Percentiles rank a stretch among this genome's conserved stretches.
Conservation (phyloP, 306 rosid species). For the Castanopsis chinensis region DNA sequence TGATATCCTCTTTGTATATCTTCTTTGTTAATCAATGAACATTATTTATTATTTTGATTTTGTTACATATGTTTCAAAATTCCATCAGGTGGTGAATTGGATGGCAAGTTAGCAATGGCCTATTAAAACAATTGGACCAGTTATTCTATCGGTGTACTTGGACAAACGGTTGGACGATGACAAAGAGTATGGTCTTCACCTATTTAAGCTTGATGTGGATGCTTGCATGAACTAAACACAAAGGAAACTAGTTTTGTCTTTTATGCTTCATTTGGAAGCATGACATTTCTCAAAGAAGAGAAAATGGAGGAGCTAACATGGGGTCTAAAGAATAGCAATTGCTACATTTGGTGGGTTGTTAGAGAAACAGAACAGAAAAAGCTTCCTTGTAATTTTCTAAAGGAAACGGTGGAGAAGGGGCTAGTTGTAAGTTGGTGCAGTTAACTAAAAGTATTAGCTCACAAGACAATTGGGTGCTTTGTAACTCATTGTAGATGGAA, state of each 20-base stretch:
- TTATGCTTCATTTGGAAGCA: neutral
- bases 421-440: conserved; percentile 7
- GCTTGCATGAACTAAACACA: neutral
- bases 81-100: conserved; percentile 3
- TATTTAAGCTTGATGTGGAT: conserved; percentile 2
- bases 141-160: conserved; percentile 6
- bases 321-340: neutral
- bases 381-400: conserved; percentile 8
- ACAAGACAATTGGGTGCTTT: neutral
- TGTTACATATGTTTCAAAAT: neutral
- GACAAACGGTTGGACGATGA: conserved; percentile 6
- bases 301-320: neutral
- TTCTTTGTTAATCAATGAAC: no score
- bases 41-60: no score
- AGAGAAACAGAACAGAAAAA: neutral
- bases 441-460: conserved; percentile 7
- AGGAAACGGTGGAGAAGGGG: neutral
- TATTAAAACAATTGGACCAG: conserved; percentile 9
- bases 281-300: neutral
- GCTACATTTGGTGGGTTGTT: conserved; percentile 3
- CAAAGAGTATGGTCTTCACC: conserved; percentile 8
- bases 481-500: conserved; percentile 2
- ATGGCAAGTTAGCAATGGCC: conserved; percentile 5
- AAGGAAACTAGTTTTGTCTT: conserved; percentile 5
- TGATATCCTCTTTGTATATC: no score